These are phyloP conservation scores for Candida glaebosa DNA, from an alignment of 805 yeast genomes.

Conservation along the genomic window DNA sequence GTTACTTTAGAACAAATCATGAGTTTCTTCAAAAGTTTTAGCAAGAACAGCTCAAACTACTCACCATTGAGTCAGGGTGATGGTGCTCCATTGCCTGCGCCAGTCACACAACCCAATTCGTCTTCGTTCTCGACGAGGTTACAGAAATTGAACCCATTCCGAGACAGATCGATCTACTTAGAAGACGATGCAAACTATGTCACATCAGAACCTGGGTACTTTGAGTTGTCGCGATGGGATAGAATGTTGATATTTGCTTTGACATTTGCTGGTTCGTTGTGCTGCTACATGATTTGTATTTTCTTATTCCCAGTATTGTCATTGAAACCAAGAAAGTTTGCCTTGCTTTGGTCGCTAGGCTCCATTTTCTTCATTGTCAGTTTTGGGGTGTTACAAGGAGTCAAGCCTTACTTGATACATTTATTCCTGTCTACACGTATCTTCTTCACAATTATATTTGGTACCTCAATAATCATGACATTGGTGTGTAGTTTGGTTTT, in stretches of 20 bases:
- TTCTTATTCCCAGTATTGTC: slow-evolving; percentile 42
- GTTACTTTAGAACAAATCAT: too few relatives aligned
- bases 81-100: slow-evolving; percentile 35
- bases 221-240: slow-evolving; percentile 44
- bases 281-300: slow-evolving; percentile 41
- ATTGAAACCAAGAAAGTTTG: slow-evolving; percentile 43
- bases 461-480: slow-evolving; percentile 38
- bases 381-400: slow-evolving; percentile 45
- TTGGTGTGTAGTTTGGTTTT: slow-evolving; percentile 33
- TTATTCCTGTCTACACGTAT: slow-evolving; percentile 40
- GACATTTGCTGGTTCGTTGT: slow-evolving; percentile 40
- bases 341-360: slow-evolving; percentile 46
- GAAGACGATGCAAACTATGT: slow-evolving; percentile 43
- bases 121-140: slow-evolving; percentile 26
- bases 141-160: slow-evolving; percentile 38
- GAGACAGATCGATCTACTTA: slow-evolving; percentile 32
- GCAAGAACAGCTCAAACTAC: slow-evolving; percentile 16
- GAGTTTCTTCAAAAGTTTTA: slow-evolving; percentile 39
- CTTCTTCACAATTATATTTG: slow-evolving; percentile 35
- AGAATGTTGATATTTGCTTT: slow-evolving; percentile 43
- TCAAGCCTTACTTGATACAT: slow-evolving; percentile 37
- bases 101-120: slow-evolving; percentile 27
- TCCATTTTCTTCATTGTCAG: slow-evolving; percentile 44
- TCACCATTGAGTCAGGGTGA: slow-evolving; percentile 32
- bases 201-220: slow-evolving; percentile 41